These are phyloP conservation scores for Cryphonectria parasitica DNA, from an alignment of 2,329 filamentous ascomycete genomes.

Conservation along the genomic window DNA sequence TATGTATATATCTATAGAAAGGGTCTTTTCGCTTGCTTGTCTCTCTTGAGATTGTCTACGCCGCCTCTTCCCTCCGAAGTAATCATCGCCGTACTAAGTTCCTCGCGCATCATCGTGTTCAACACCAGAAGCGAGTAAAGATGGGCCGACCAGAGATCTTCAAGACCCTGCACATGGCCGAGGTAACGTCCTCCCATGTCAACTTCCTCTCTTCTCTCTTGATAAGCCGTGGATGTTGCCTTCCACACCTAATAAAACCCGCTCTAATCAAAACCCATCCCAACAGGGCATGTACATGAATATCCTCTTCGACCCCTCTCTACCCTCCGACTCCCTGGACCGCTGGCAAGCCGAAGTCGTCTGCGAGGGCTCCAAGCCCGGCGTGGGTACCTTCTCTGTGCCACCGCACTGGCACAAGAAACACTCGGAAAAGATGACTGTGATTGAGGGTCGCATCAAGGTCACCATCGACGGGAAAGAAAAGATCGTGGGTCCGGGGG, in stretches of 20 bases:
- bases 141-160: constrained; percentile 14
- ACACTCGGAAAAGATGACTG: constrained; percentile 10
- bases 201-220: no score
- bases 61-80: background rate
- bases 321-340: constrained; percentile 1
- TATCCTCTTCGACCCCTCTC: constrained; percentile 9
- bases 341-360: constrained; percentile 12
- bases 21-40: no score
- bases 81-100: background rate
- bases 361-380: constrained; percentile 5
- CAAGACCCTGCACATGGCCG: constrained; percentile 17
- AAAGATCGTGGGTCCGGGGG: background rate
- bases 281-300: constrained; percentile 4
- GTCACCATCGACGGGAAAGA: constrained; percentile 11
- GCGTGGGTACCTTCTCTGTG: background rate
- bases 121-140: background rate
- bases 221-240: no score
- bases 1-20: no score
- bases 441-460: constrained; percentile 16
- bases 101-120: background rate
- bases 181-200: background rate
- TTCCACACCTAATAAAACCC: background rate
- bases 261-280: background rate
- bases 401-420: constrained; percentile 21
- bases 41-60: background rate